Evolutionary conservation across 2,329 filamentous ascomycete species (phyloP).

Genomic region (Hyphodiscus sp.): DNA sequence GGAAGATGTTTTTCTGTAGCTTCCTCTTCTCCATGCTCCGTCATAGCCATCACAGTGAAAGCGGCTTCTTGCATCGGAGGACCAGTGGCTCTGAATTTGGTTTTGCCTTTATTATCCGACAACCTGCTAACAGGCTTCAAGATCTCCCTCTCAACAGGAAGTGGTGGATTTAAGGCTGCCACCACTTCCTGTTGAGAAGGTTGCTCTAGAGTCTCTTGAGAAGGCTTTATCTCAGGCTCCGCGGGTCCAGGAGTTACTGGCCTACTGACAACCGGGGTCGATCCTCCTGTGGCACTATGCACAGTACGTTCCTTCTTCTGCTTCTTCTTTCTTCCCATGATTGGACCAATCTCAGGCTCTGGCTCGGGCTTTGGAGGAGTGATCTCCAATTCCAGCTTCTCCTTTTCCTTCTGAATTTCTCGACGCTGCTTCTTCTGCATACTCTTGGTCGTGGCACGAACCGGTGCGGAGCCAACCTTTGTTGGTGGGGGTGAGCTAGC

Average conservation of each 20-base stretch:
- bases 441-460: conserved; percentile 67
- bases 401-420: conserved; percentile 59
- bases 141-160: conserved; percentile 11
- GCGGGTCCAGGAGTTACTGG: conserved; percentile 21
- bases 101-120: conserved; percentile 23
- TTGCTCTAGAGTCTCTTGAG: conserved; percentile 1
- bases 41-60: conserved; percentile 8
- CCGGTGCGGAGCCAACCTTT: conserved; percentile 61
- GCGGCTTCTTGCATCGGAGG: conserved; percentile 15
- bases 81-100: conserved; percentile 17
- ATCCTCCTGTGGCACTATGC: conserved; percentile 26
- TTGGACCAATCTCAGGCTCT: conserved; percentile 55
- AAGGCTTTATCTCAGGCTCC: conserved; percentile 5
- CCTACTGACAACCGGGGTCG: conserved; percentile 24
- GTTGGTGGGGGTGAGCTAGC: conserved; percentile 64
- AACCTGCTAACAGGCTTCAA: conserved; percentile 11
- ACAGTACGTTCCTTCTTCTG: conserved; percentile 64
- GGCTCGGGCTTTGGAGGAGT: conserved; percentile 38
- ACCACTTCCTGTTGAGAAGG: no score
- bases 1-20: conserved; percentile 23
- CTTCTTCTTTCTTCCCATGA: conserved; percentile 78
- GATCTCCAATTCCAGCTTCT: conserved; percentile 45
- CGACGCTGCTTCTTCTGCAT: conserved; percentile 72
- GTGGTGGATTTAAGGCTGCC: conserved; percentile 8
- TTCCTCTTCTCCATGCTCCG: conserved; percentile 25